Evolutionary conservation across 2,329 filamentous ascomycete species (phyloP).

Genomic region (Thelonectria discophora): DNA sequence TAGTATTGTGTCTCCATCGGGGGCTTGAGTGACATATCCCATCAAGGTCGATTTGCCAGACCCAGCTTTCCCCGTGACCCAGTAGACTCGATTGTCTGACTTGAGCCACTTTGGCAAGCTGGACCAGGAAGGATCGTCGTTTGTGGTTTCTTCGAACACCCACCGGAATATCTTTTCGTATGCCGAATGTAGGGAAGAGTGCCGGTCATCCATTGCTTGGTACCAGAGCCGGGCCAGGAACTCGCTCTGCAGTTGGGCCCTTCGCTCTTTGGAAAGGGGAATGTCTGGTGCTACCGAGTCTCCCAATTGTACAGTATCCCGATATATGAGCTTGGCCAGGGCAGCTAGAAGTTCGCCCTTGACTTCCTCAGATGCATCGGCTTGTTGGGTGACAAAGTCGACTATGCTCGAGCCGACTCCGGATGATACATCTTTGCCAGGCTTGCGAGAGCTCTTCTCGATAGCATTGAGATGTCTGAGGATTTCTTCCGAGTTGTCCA

Average conservation of each 20-base stretch:
- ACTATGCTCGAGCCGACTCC: background rate
- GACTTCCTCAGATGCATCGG: background rate
- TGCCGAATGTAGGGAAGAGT: background rate
- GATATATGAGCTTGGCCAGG: background rate
- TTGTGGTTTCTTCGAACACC: background rate
- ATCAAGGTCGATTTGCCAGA: conserved; percentile 6
- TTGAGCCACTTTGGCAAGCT: background rate
- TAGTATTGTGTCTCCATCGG: background rate
- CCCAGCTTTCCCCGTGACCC: conserved; percentile 7
- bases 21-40: background rate
- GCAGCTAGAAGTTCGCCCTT: background rate
- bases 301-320: background rate
- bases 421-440: background rate
- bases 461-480: background rate
- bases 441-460: background rate
- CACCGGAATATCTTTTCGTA: conserved; percentile 1
- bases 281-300: background rate
- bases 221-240: background rate
- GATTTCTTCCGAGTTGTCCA: background rate
- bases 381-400: background rate
- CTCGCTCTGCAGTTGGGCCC: background rate
- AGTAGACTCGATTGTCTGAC: background rate
- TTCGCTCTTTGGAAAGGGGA: background rate
- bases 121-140: background rate
- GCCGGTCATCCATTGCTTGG: background rate